These are phyloP conservation scores for Rhazya stricta DNA, from an alignment of 257 asterid genomes.

Conservation along the genomic window DNA sequence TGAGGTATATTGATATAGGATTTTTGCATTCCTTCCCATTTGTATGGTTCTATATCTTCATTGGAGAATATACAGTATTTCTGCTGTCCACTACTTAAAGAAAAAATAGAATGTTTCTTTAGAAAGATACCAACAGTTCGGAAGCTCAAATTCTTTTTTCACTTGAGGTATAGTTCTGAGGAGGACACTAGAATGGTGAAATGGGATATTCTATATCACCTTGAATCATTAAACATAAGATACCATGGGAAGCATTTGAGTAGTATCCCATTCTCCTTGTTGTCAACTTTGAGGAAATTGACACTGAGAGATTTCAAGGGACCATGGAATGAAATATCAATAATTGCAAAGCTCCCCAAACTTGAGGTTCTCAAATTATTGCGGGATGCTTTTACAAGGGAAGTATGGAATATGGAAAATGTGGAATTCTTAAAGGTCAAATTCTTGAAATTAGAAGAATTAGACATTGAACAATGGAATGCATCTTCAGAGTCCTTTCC, in stretches of 20 bases:
- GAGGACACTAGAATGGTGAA: too few species aligned
- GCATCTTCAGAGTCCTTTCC: background rate
- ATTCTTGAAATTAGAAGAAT: background rate
- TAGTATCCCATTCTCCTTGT: background rate
- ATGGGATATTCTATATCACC: background rate
- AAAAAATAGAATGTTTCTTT: background rate
- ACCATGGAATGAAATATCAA: constrained; percentile 9
- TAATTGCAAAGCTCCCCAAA: background rate
- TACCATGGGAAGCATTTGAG: too few species aligned
- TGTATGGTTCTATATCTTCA: too few species aligned
- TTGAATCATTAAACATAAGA: background rate
- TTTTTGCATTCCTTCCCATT: too few species aligned
- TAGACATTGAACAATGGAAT: background rate
- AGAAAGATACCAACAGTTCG: background rate
- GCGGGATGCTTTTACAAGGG: background rate
- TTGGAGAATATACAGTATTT: too few species aligned
- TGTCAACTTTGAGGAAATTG: constrained; percentile 4
- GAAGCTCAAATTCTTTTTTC: background rate
- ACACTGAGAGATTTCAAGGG: background rate
- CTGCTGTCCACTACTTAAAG: too few species aligned
- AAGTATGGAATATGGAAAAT: background rate
- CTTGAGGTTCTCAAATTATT: constrained; percentile 9
- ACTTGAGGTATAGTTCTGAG: too few species aligned
- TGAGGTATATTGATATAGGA: constrained; percentile 2
- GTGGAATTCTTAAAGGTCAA: background rate